Evolutionary conservation across 257 asterid species (phyloP).

Genomic region (Fraxinus pennsylvanica): DNA sequence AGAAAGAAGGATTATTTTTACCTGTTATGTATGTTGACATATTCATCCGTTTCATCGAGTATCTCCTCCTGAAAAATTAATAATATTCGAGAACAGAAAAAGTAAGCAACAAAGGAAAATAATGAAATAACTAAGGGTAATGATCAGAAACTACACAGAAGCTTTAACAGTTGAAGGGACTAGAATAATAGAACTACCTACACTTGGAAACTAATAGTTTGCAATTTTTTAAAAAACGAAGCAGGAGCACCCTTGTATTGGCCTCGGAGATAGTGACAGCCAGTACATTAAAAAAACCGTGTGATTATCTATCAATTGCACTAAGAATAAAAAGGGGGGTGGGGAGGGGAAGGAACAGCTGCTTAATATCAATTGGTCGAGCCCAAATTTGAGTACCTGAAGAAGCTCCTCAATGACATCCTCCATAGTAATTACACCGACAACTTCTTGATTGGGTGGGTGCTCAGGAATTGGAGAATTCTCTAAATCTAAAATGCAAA

Average conservation of each 20-base stretch:
- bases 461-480: constrained; percentile 74
- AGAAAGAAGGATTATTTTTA: constrained; percentile 24
- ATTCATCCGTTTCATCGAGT: constrained; percentile 95
- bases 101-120: constrained; percentile 5
- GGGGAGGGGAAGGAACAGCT: background rate
- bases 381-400: constrained; percentile 56
- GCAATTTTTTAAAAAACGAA: background rate
- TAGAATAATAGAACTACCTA: background rate
- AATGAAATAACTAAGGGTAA: background rate
- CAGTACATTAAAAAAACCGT: background rate
- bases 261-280: background rate
- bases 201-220: background rate
- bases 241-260: background rate
- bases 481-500: constrained; percentile 89
- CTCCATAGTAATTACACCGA: constrained; percentile 96
- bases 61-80: constrained; percentile 80
- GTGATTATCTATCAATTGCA: background rate
- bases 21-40: constrained; percentile 98
- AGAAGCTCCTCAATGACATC: constrained; percentile 99
- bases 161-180: background rate
- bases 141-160: background rate
- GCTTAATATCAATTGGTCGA: background rate
- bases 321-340: background rate
- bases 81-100: background rate
- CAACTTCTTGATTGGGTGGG: constrained; percentile 73